Conservation (phyloP, 2,329 filamentous ascomycete genomes). For the Graphiopsis chlorocephala region DNA sequence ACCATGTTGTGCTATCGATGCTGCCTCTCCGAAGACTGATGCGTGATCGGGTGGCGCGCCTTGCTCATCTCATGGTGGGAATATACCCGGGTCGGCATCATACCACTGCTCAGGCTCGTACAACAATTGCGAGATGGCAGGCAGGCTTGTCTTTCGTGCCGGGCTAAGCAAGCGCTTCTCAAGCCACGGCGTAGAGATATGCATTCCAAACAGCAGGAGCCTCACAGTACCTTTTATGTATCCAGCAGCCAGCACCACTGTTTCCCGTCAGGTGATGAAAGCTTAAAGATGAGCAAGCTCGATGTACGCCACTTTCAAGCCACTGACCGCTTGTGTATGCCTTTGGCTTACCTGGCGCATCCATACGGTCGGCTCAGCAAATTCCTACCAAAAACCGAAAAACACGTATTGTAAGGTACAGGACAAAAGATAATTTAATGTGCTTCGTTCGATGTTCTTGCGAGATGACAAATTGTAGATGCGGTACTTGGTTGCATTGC, state of each 20-base stretch:
- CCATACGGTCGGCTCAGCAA: neutral
- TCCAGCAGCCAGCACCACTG: neutral
- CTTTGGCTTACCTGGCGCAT: neutral
- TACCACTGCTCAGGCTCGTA: neutral
- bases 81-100: constrained; percentile 13
- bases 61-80: neutral
- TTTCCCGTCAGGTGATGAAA: neutral
- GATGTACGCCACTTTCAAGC: neutral
- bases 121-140: neutral
- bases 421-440: neutral
- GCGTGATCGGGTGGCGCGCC: neutral
- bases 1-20: constrained; percentile 5
- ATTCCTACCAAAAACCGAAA: neutral
- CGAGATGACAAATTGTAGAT: neutral
- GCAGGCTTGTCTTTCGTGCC: neutral
- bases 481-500: neutral
- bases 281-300: neutral
- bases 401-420: neutral
- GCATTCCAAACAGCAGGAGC: neutral
- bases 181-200: neutral
- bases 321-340: neutral
- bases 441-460: neutral
- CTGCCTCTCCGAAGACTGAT: neutral
- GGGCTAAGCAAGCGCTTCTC: neutral
- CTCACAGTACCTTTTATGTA: neutral